Conservation (phyloP, 305 asterid genomes). For the Fraxinus angustifolia region DNA sequence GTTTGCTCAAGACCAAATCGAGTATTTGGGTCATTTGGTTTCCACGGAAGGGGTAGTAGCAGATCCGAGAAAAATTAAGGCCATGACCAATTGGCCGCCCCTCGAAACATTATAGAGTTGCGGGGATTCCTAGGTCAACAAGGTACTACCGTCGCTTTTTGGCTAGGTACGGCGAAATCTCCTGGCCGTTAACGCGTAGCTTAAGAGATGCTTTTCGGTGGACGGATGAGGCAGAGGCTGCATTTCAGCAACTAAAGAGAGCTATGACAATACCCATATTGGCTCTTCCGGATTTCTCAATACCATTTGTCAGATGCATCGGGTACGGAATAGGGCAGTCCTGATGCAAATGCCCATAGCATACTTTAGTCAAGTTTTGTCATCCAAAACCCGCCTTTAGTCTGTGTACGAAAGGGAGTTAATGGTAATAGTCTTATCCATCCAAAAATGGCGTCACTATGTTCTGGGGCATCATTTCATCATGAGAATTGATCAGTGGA, state of each 20-base stretch:
- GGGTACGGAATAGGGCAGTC: neutral
- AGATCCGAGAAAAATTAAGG: neutral
- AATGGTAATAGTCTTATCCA: neutral
- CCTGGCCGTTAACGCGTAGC: neutral
- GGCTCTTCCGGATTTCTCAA: neutral
- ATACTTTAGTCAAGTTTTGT: neutral
- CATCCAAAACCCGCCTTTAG: too few species aligned
- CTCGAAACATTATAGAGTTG: too few species aligned
- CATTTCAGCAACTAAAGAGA: neutral
- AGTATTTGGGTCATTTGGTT: neutral
- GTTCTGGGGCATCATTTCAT: neutral
- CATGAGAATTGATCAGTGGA: too few species aligned
- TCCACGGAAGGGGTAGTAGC: neutral
- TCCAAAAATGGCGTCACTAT: neutral
- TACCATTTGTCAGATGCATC: neutral
- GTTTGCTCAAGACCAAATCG: neutral
- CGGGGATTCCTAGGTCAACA: neutral
- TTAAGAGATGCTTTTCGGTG: neutral
- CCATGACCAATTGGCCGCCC: neutral
- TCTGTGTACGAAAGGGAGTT: neutral
- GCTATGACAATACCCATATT: neutral
- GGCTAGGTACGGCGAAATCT: too few species aligned
- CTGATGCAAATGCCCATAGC: neutral
- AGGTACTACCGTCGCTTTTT: neutral
- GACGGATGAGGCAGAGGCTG: neutral